Evolutionary conservation across 495 filamentous ascomycete genomes (phyloP).

Genomic region (Elasticomyces elasticus): DNA sequence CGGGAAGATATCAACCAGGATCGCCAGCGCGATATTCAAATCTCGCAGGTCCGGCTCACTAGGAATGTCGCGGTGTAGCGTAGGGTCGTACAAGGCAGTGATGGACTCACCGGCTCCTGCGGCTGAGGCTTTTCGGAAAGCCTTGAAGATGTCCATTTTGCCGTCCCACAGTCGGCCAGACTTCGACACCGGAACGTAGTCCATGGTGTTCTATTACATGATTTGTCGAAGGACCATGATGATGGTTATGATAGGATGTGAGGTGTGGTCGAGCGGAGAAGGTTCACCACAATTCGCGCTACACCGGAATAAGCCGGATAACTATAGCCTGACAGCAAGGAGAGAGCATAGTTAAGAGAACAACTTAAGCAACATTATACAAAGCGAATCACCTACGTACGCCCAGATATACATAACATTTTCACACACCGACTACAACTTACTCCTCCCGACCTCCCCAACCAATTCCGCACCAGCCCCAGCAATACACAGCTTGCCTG

Average conservation of each 20-base stretch:
- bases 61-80: not conserved
- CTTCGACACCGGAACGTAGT: slow-evolving; percentile 4
- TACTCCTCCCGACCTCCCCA: slow-evolving; percentile 39
- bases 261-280: too few species aligned
- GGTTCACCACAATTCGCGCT: too few species aligned
- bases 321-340: too few species aligned
- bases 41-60: slow-evolving; percentile 54
- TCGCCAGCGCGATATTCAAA: slow-evolving; percentile 63
- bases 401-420: too few species aligned
- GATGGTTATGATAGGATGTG: too few species aligned
- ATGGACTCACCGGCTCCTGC: slow-evolving; percentile 14
- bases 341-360: too few species aligned
- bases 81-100: slow-evolving; percentile 16
- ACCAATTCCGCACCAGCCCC: slow-evolving; percentile 81
- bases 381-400: too few species aligned
- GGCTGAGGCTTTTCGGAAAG: slow-evolving; percentile 8
- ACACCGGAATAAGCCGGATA: too few species aligned
- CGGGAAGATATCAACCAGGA: slow-evolving; percentile 70
- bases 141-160: slow-evolving; percentile 20
- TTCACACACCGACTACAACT: too few species aligned
- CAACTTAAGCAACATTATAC: too few species aligned
- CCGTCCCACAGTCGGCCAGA: slow-evolving; percentile 14
- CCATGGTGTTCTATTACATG: slow-evolving; percentile 6
- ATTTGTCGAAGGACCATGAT: too few species aligned
- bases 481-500: slow-evolving; percentile 83